A percentile compares a stretch with the other conserved stretches of the same genome.
Conservation (phyloP, 345 rosid genomes). For the Noccaea bulbosa region DNA sequence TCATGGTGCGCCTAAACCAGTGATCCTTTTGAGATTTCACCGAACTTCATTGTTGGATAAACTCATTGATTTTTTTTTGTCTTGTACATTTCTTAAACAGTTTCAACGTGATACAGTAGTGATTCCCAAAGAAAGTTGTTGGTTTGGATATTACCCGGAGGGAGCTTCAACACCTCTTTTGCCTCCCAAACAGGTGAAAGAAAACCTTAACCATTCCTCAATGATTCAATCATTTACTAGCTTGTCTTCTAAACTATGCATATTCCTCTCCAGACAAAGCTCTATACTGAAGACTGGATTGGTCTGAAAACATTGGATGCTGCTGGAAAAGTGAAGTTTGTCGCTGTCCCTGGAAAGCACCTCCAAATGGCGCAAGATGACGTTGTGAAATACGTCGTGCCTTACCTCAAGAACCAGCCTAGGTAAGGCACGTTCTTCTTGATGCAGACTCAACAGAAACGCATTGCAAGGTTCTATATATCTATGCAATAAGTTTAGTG, state of each 20-base stretch:
- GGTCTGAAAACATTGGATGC: slow-evolving; percentile 67
- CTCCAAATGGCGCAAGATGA: slow-evolving; percentile 60
- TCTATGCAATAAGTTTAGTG: no score
- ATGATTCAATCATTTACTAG: neutral
- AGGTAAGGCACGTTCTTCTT: no score
- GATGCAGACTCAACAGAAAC: no score
- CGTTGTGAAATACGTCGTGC: slow-evolving; percentile 59
- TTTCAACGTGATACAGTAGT: slow-evolving; percentile 65
- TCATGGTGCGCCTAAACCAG: slow-evolving; percentile 58
- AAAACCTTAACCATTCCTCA: neutral
- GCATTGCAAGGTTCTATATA: no score
- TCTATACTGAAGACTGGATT: slow-evolving; percentile 90
- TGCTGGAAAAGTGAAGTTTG: slow-evolving; percentile 67
- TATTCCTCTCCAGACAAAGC: slow-evolving; percentile 58
- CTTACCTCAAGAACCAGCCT: slow-evolving; percentile 50
- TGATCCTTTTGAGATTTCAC: neutral
- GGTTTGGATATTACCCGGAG: slow-evolving; percentile 89
- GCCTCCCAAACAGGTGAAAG: slow-evolving; percentile 58
- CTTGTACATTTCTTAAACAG: slow-evolving; percentile 47
- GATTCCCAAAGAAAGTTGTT: slow-evolving; percentile 83
- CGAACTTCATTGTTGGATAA: neutral
- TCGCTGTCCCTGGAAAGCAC: slow-evolving; percentile 73
- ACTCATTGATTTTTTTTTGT: neutral
- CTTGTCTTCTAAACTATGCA: neutral
- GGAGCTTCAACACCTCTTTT: slow-evolving; percentile 68